Base-by-base conservation (phyloP, 495 filamentous ascomycete species). In the Penicillium lividum region DNA sequence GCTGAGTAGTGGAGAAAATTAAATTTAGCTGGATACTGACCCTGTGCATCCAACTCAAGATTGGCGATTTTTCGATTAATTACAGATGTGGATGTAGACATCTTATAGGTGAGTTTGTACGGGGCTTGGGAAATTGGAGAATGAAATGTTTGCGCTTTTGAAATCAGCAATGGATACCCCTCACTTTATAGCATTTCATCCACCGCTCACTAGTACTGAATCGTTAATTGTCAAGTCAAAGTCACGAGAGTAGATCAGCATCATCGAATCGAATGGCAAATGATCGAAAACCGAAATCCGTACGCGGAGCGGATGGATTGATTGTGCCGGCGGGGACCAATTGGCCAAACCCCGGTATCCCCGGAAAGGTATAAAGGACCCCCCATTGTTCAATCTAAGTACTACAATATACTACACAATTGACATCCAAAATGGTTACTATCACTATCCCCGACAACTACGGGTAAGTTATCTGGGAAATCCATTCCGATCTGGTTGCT, bases 391-490 rank as follows among this genome's bases (percentile, higher is more conserved):
- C 7, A 2, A 13, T 22, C 29, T 44, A 13, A 53, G 27, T 5
- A 25, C 6, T 25, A 13, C n/a, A 22, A 22, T 22, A 22, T 15
- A 38, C 5, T 16, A 22, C 1, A 36, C 31, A 36, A 29, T 13
- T 22, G 22, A 22, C 22, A 27, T 28, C 44, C 70, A 74, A 30
- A 51, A 77, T 77, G 73, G 63, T 70, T 56, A 33, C 71, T 42
- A 70, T 84, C 57, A 74, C 70, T 51, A 6, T 84, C 47, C 75
- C 80, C 28, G 62, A 69, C 8, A 80, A 80, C 64, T 83, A 82
- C 65, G 78, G 79, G 81, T 83, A 68, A 55, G 72, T 51, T 1
- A 9, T 28, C 49, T 6, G 3, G n/a, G 16, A 31, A 25, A 18
- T 50, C 5, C 29, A 15, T 30, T 4, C 43, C 47, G 5, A 16